phyloP scores from a whole-genome alignment of 1,139 yeast species.

The Yamadazyma friedrichii region DNA sequence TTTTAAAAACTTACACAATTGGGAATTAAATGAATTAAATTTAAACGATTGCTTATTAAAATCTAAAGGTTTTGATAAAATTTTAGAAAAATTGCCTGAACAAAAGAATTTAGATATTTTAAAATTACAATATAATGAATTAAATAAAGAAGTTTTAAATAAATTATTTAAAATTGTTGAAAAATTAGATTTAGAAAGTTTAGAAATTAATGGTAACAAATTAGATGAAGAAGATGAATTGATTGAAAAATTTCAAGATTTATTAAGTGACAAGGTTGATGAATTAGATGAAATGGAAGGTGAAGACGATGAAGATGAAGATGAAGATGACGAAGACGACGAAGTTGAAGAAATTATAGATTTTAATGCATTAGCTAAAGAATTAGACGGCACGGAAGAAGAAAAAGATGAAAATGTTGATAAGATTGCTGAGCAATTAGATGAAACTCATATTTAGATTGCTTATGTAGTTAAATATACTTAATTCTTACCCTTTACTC shows the following conservation, averaged over 20 bases:
- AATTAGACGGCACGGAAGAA: constrained; percentile 39
- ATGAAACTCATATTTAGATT: constrained; percentile 45
- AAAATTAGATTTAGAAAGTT: constrained; percentile 55
- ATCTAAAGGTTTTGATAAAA: constrained; percentile 63
- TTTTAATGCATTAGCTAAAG: constrained; percentile 59
- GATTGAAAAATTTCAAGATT: constrained; percentile 34
- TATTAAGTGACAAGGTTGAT: constrained; percentile 75
- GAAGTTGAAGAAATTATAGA: constrained; percentile 53
- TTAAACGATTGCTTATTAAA: constrained; percentile 88
- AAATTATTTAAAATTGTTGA: constrained; percentile 53
- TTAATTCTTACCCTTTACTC: neutral
- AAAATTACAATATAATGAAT: constrained; percentile 86
- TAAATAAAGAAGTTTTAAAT: constrained; percentile 64
- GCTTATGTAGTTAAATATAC: neutral
- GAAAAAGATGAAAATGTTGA: constrained; percentile 49
- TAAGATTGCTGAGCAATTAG: constrained; percentile 57
- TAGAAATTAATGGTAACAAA: constrained; percentile 92
- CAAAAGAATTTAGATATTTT: constrained; percentile 48
- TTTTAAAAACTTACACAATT: constrained; percentile 45
- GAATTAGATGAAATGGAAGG: constrained; percentile 88
- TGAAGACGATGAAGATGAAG: constrained; percentile 81
- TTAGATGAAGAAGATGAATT: constrained; percentile 51
- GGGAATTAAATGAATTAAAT: constrained; percentile 70
- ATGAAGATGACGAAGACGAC: constrained; percentile 63
- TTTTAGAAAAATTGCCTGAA: constrained; percentile 44